Evolutionary conservation across 2,329 filamentous ascomycete species (phyloP).

Genomic region (Ilyonectria mors-panacis): DNA sequence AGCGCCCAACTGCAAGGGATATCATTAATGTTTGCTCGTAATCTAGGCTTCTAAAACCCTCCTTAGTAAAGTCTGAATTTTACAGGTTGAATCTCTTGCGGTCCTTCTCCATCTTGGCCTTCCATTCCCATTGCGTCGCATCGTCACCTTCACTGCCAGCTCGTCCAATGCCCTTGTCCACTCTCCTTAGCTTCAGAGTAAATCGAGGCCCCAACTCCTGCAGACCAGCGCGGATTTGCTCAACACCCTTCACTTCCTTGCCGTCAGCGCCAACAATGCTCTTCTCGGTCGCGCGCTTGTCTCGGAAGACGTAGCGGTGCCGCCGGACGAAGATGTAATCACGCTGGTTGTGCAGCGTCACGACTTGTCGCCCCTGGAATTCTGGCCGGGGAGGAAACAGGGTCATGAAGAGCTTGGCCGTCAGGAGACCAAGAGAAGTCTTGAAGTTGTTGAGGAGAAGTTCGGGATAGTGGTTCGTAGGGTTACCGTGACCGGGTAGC

Average conservation of each 20-base stretch:
- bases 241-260: constrained; percentile 85
- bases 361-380: constrained; percentile 87
- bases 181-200: constrained; percentile 85
- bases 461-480: constrained; percentile 92
- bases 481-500: constrained; percentile 88
- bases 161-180: constrained; percentile 88
- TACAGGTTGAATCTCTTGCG: constrained; percentile 94
- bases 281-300: constrained; percentile 90
- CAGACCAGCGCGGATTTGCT: constrained; percentile 87
- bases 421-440: constrained; percentile 90
- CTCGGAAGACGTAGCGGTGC: constrained; percentile 93
- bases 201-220: constrained; percentile 89
- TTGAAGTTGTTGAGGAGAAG: constrained; percentile 94
- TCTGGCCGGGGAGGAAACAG: constrained; percentile 82
- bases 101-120: constrained; percentile 93
- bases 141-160: constrained; percentile 78
- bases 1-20: constrained; percentile 13
- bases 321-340: constrained; percentile 95
- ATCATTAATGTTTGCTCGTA: constrained; percentile 25
- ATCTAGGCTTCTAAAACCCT: neutral
- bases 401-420: constrained; percentile 82
- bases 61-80: neutral
- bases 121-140: constrained; percentile 96
- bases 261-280: constrained; percentile 86
- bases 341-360: constrained; percentile 94